These are phyloP conservation scores for Aeschynomene evenia DNA, from an alignment of 306 rosid species.

Conservation along the genomic window DNA sequence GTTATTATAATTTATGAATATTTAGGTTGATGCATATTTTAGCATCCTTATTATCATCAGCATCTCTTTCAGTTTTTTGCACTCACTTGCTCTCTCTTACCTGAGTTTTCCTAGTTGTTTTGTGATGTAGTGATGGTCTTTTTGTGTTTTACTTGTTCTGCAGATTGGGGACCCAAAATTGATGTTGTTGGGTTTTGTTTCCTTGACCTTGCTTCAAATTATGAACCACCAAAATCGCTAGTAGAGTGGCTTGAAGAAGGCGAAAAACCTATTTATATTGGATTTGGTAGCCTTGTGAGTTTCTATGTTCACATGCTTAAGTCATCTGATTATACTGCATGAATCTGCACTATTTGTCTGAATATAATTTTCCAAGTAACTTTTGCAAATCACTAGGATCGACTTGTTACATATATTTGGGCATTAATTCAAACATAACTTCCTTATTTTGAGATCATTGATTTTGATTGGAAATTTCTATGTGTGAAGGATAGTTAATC, in stretches of 20 bases:
- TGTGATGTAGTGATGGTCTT: slow-evolving; percentile 10
- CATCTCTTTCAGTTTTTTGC: neutral
- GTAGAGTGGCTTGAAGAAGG: slow-evolving; percentile 83
- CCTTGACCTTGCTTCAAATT: slow-evolving; percentile 91
- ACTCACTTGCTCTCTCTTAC: slow-evolving; percentile 3
- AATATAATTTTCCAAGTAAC: slow-evolving; percentile 6
- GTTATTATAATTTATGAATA: neutral
- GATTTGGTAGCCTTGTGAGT: slow-evolving; percentile 99
- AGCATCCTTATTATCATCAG: neutral
- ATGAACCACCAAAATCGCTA: slow-evolving; percentile 70
- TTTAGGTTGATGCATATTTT: slow-evolving; percentile 2
- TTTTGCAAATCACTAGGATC: too few species aligned
- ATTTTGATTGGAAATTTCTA: slow-evolving; percentile 6
- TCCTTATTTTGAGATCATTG: slow-evolving; percentile 3
- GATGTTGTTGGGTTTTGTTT: slow-evolving; percentile 97
- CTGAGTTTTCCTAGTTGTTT: slow-evolving; percentile 8
- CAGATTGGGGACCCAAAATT: slow-evolving; percentile 94
- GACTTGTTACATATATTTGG: slow-evolving; percentile 9
- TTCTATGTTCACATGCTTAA: slow-evolving; percentile 26
- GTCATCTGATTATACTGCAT: slow-evolving; percentile 16
- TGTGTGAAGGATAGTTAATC: slow-evolving; percentile 14
- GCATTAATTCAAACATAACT: slow-evolving; percentile 15
- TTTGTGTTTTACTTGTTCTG: slow-evolving; percentile 35
- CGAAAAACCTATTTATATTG: slow-evolving; percentile 70
- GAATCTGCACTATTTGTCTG: slow-evolving; percentile 9